Evolutionary conservation across 1,139 yeast species (phyloP).

Genomic region (Blastobotrys persicus): DNA sequence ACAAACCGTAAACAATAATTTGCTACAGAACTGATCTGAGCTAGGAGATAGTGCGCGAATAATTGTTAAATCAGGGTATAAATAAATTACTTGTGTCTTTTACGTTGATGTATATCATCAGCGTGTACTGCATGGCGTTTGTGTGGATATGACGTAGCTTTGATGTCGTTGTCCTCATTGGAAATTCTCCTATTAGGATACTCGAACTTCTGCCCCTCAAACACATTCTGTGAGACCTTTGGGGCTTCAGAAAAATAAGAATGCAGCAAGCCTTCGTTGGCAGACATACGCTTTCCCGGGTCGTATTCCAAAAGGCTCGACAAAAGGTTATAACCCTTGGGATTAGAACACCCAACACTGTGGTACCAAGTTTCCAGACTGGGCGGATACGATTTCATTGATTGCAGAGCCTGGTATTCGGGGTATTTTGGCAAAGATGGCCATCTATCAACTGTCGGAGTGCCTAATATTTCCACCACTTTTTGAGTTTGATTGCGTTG

Average conservation of each 20-base stretch:
- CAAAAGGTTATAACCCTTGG: slow-evolving; percentile 62
- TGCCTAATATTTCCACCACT: slow-evolving; percentile 85
- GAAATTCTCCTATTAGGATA: slow-evolving; percentile 43
- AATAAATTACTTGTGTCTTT: slow-evolving; percentile 24
- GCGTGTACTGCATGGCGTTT: slow-evolving; percentile 22
- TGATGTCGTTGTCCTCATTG: slow-evolving; percentile 40
- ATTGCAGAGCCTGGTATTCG: slow-evolving; percentile 67
- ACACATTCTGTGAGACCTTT: slow-evolving; percentile 57
- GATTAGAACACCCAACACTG: slow-evolving; percentile 67
- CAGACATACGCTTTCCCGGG: slow-evolving; percentile 76
- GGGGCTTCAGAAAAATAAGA: slow-evolving; percentile 70
- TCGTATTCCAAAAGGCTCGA: slow-evolving; percentile 71
- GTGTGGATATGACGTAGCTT: slow-evolving; percentile 29
- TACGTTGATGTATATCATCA: slow-evolving; percentile 21
- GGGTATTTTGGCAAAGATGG: slow-evolving; percentile 77
- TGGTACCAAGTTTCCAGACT: slow-evolving; percentile 83
- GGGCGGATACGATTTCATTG: slow-evolving; percentile 62
- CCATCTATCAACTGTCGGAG: slow-evolving; percentile 77
- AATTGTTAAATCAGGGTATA: neutral
- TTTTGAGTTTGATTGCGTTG: slow-evolving; percentile 90
- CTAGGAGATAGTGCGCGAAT: too few relatives aligned
- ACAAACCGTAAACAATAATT: too few relatives aligned
- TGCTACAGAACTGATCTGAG: too few relatives aligned
- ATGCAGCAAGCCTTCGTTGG: slow-evolving; percentile 70
- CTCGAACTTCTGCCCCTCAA: slow-evolving; percentile 36